Evolutionary conservation across 305 asterid species (phyloP).

Genomic region (Solanum hybrid): DNA sequence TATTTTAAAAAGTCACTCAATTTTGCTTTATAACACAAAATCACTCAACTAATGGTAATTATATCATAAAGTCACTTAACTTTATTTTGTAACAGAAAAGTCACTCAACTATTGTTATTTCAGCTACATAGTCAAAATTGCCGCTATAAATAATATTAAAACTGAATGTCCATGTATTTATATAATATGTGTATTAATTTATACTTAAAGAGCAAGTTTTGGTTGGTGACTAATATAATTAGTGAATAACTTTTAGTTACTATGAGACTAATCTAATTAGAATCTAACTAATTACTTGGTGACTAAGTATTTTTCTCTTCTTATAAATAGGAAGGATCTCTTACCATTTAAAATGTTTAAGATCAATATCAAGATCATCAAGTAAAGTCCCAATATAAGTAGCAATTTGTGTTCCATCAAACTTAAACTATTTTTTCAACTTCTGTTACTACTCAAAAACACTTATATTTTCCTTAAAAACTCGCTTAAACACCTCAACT

Average conservation of each 20-base stretch:
- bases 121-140: not conserved
- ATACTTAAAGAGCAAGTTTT: not conserved
- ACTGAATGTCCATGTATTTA: not conserved
- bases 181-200: too few species aligned
- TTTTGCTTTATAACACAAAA: not conserved
- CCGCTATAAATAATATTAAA: too few species aligned
- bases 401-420: not conserved
- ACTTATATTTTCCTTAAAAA: not conserved
- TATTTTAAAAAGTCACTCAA: not conserved
- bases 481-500: not conserved
- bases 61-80: not conserved
- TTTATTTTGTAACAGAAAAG: not conserved
- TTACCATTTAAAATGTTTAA: not conserved
- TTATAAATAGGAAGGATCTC: not conserved
- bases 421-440: not conserved
- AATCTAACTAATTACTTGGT: not conserved
- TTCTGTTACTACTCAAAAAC: not conserved
- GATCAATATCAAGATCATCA: not conserved
- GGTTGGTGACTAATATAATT: not conserved
- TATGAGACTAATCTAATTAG: not conserved
- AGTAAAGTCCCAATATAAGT: not conserved
- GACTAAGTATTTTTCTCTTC: not conserved
- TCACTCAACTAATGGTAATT: not conserved
- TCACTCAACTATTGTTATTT: not conserved
- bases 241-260: not conserved